Conservation (phyloP, 208 protist genomes). For the Leishmania arabica region DNA sequence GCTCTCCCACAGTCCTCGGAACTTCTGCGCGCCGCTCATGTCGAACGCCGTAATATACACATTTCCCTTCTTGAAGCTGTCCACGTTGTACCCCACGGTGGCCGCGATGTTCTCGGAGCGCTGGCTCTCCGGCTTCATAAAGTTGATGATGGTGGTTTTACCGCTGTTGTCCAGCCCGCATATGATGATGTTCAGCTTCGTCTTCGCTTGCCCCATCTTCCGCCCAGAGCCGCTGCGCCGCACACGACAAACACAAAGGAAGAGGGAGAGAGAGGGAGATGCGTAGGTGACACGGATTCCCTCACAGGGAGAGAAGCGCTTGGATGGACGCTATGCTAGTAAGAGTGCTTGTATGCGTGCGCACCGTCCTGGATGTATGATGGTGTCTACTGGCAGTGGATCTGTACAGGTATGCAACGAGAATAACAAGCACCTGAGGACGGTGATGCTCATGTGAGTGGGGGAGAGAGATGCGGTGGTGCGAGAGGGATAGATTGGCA, state of each 20-base stretch:
- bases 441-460: not conserved
- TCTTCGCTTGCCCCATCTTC: conserved; percentile 83
- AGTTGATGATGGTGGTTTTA: conserved; percentile 98
- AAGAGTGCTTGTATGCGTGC: not conserved
- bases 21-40: conserved; percentile 98
- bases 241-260: not conserved
- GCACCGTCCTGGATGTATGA: not conserved
- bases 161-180: conserved; percentile 94
- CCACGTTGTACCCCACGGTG: conserved; percentile 96
- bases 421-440: not conserved
- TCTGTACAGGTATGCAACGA: not conserved
- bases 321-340: not conserved
- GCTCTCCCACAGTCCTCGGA: conserved; percentile 95
- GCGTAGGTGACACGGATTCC: not conserved
- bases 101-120: conserved; percentile 94
- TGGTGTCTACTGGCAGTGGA: not conserved
- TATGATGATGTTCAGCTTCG: conserved; percentile 82
- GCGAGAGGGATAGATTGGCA: not conserved
- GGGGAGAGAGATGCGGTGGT: not conserved
- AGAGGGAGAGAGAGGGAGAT: too few relatives aligned
- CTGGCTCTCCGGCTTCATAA: conserved; percentile 94
- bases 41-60: conserved; percentile 98
- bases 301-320: not conserved
- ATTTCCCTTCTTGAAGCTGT: conserved; percentile 95
- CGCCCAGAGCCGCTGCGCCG: not conserved